phyloP scores from a whole-genome alignment of 106 monocot species.

The Ottelia alismoides region DNA sequence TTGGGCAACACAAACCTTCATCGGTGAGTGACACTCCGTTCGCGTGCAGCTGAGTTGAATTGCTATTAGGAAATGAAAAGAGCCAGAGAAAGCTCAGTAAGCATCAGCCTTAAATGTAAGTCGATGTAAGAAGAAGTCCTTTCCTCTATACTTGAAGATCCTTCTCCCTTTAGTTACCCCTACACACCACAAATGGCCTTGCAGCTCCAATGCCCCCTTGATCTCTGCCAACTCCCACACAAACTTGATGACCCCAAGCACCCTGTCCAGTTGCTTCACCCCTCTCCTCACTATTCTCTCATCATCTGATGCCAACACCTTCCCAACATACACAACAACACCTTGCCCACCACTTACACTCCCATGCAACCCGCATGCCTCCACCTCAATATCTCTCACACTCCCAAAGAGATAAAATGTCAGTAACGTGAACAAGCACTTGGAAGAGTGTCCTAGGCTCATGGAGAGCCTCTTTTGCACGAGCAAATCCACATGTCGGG shows the following conservation, averaged over 20 bases:
- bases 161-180: slow-evolving; percentile 40
- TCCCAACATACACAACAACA: slow-evolving; percentile 29
- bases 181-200: slow-evolving; percentile 68
- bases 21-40: too few species aligned
- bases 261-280: slow-evolving; percentile 57
- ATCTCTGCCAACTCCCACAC: slow-evolving; percentile 73
- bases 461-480: slow-evolving; percentile 68
- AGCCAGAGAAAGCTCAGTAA: too few species aligned
- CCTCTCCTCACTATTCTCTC: slow-evolving; percentile 41
- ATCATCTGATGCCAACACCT: slow-evolving; percentile 40
- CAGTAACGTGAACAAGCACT: slow-evolving; percentile 70
- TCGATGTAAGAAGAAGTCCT: slow-evolving; percentile 39
- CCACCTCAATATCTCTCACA: slow-evolving; percentile 47
- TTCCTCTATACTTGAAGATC: slow-evolving; percentile 38
- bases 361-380: slow-evolving; percentile 25
- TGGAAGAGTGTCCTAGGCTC: slow-evolving; percentile 78
- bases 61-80: too few species aligned
- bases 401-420: slow-evolving; percentile 67
- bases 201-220: slow-evolving; percentile 33
- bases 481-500: slow-evolving; percentile 49
- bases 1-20: too few species aligned
- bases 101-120: too few species aligned
- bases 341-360: neutral
- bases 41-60: too few species aligned
- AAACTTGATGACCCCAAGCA: slow-evolving; percentile 63